Conservation (phyloP, 805 yeast species). For the Sugiyamaella marilandica region DNA sequence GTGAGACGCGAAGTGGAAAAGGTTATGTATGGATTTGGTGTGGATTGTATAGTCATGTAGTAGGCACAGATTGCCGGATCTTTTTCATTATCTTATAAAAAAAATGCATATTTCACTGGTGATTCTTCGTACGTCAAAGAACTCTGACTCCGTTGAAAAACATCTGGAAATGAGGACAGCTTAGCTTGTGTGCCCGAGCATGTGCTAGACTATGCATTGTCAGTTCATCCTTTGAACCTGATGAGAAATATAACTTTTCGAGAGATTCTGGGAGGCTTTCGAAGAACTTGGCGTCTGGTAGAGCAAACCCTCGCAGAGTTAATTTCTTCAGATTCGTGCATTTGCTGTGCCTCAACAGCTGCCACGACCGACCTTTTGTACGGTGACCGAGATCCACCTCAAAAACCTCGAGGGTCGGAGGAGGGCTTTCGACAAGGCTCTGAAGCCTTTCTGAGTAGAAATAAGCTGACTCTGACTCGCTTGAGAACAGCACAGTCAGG, state of each 20-base stretch:
- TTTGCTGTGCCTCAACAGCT: background rate
- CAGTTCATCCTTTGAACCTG: background rate
- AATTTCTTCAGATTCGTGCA: slow-evolving; percentile 1
- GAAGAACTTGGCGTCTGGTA: slow-evolving; percentile 7
- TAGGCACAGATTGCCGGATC: background rate
- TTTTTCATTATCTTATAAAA: no score
- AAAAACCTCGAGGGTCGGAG: background rate
- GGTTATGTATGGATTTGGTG: slow-evolving; percentile 87
- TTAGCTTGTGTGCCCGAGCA: background rate
- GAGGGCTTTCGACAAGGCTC: slow-evolving; percentile 5
- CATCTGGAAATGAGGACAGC: background rate
- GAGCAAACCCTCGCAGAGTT: slow-evolving; percentile 5
- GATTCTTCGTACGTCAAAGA: background rate
- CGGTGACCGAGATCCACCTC: background rate
- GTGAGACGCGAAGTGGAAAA: slow-evolving; percentile 81
- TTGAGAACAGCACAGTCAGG: background rate
- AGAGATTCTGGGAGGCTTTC: slow-evolving; percentile 2
- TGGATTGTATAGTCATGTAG: slow-evolving; percentile 63
- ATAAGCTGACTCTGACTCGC: background rate
- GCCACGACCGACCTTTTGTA: slow-evolving; percentile 5
- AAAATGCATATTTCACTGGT: background rate
- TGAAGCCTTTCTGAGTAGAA: slow-evolving; percentile 7
- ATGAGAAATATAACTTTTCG: background rate
- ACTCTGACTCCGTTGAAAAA: background rate
- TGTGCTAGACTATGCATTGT: background rate